Base-by-base conservation (phyloP, 768 basidiomycete species). In the Chalciporus piperatus region DNA sequence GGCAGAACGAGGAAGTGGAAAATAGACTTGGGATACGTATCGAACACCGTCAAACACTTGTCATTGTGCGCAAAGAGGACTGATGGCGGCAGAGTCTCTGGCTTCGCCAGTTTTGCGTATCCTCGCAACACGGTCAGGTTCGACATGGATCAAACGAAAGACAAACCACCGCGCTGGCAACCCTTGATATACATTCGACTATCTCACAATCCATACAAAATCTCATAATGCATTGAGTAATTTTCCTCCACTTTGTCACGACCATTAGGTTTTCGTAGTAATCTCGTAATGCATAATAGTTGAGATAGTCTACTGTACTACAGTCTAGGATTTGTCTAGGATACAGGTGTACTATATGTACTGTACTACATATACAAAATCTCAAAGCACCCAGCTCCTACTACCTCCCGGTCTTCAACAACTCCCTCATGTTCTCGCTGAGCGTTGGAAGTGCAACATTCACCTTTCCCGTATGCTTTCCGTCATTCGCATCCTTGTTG, bases 1-100 rank as follows among this genome's bases (percentile, higher is more conserved):
- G 94, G 94, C n/a, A 96, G 75, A 49, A 96, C 69, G 40, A 97
- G 77, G 62, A 93, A 88, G 70, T 97, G 94, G 66, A 92, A 95
- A 49, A 83, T 85, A 5, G 89, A 84, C 69, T 93, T 93, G 5
- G 88, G 88, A 63, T 76, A 93, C 23, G 73, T 78, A 70, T 93
- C 91, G 62, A 82, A 87, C 47, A 93, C 71, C 6, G 84, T 85
- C 41, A 91, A 58, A 8, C 82, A 78, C 45, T 69, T 75, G 20
- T 73, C 63, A 1, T 80, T 80, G 55, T 80, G 72, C 23, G 75
- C 72, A 59, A 89, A 83, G 19, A 84, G 75, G 27, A 91, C 61
- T 1, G 83, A 81, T 2, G 76, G 63, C 1, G 90, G 85, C 16
- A 91, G 68, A 4, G 65, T 71, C 16, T 74, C 62, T 9, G 83